These are phyloP conservation scores for Irpex sp. DNA, from an alignment of 1,284 basidiomycete genomes.

Conservation along the genomic window DNA sequence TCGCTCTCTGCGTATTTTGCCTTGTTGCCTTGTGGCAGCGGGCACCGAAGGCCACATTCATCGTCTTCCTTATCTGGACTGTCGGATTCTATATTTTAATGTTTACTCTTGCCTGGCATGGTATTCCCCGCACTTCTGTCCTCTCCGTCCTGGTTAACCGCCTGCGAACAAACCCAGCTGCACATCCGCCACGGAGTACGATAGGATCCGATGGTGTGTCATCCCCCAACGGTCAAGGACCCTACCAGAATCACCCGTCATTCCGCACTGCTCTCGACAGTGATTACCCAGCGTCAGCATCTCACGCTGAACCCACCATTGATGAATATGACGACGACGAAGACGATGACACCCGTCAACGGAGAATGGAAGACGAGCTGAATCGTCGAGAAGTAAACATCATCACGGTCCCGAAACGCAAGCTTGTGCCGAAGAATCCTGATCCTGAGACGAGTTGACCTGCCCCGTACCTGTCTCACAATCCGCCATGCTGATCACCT, in stretches of 20 bases:
- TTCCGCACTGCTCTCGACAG: conserved; percentile 49
- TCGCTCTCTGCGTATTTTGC: conserved; percentile 54
- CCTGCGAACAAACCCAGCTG: conserved; percentile 32
- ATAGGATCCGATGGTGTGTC: conserved; percentile 41
- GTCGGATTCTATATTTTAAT: conserved; percentile 53
- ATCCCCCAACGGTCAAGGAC: conserved; percentile 43
- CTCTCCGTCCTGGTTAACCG: conserved; percentile 48
- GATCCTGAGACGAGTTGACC: conserved; percentile 38
- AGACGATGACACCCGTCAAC: conserved; percentile 68
- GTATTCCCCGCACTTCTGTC: conserved; percentile 53
- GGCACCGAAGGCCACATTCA: conserved; percentile 54
- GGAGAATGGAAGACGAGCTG: conserved; percentile 76
- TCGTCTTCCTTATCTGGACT: conserved; percentile 61
- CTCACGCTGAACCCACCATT: conserved; percentile 24
- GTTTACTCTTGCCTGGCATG: conserved; percentile 51
- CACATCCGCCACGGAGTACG: conserved; percentile 30
- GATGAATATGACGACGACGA: conserved; percentile 64
- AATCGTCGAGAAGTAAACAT: conserved; percentile 74
- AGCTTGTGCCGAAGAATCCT: conserved; percentile 69
- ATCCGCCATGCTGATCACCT: conserved; percentile 2
- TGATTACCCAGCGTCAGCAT: conserved; percentile 32
- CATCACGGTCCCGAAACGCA: conserved; percentile 73
- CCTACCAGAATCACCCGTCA: conserved; percentile 60
- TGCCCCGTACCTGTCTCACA: background rate
- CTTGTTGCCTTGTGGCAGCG: conserved; percentile 56